Evolutionary conservation across 2,329 filamentous ascomycete species (phyloP).

Genomic region (Xenosphaeropsis pyriputrescens): DNA sequence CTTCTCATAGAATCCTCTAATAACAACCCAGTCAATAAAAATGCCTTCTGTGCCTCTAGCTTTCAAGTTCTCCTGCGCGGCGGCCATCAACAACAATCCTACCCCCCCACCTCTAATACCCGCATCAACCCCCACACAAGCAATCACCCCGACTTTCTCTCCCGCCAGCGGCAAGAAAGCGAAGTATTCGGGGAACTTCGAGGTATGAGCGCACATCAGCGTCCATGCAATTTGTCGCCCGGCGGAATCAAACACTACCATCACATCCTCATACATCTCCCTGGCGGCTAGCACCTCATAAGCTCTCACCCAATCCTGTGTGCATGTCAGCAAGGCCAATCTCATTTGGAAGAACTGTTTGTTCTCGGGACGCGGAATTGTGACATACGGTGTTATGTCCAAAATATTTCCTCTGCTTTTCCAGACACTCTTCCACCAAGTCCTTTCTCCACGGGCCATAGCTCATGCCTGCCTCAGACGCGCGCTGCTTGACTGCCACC

Average conservation of each 20-base stretch:
- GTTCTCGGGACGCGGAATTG: neutral
- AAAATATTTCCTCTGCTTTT: slow-evolving; percentile 23
- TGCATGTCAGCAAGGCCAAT: too few species aligned
- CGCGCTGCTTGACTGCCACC: slow-evolving; percentile 19
- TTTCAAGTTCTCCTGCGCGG: slow-evolving; percentile 27
- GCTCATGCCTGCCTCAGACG: slow-evolving; percentile 19
- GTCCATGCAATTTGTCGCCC: slow-evolving; percentile 28
- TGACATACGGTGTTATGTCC: slow-evolving; percentile 18
- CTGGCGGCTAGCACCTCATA: slow-evolving; percentile 20
- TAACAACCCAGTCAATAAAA: slow-evolving; percentile 27
- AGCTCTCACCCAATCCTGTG: slow-evolving; percentile 24
- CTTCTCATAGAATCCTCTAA: slow-evolving; percentile 27
- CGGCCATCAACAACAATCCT: slow-evolving; percentile 24
- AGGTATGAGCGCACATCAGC: slow-evolving; percentile 23
- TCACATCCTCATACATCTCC: slow-evolving; percentile 22
- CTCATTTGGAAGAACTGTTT: neutral
- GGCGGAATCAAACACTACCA: slow-evolving; percentile 22
- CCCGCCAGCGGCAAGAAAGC: slow-evolving; percentile 22
- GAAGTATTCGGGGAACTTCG: slow-evolving; percentile 20
- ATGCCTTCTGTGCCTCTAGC: slow-evolving; percentile 23
- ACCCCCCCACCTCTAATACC: slow-evolving; percentile 22
- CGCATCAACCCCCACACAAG: slow-evolving; percentile 26
- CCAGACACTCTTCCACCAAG: slow-evolving; percentile 22
- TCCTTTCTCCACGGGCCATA: slow-evolving; percentile 21
- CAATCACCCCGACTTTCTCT: slow-evolving; percentile 26